A percentile compares a stretch with the other conserved stretches of the same genome.
These are phyloP conservation scores for Cryptococcus sp. DNA, from an alignment of 1,284 basidiomycete species.

Conservation along the genomic window DNA sequence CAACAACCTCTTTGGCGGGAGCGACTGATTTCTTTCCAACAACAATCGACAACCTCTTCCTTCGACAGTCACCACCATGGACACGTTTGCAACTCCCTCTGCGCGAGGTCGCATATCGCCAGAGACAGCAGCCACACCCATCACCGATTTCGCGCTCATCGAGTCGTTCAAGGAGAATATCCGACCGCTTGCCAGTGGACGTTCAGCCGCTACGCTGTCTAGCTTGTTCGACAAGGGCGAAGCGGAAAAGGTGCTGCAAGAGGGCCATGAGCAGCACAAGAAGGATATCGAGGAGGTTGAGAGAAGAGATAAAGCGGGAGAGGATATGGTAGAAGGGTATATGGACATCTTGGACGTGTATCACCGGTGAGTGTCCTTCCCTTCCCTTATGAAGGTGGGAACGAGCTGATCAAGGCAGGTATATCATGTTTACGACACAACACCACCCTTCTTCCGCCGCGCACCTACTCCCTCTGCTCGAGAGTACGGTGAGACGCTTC, in stretches of 20 bases:
- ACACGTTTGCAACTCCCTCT: neutral
- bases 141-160: constrained; percentile 48
- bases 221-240: constrained; percentile 47
- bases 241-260: constrained; percentile 45
- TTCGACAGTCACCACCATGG: neutral
- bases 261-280: constrained; percentile 46
- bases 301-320: constrained; percentile 49
- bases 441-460: constrained; percentile 59
- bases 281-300: constrained; percentile 45
- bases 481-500: constrained; percentile 71
- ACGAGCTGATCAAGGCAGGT: constrained; percentile 2
- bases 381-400: neutral
- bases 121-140: constrained; percentile 31
- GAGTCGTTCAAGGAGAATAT: constrained; percentile 60
- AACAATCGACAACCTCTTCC: neutral
- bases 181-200: constrained; percentile 52
- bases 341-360: constrained; percentile 50
- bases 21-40: neutral
- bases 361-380: constrained; percentile 39
- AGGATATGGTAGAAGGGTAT: constrained; percentile 51
- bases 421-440: constrained; percentile 45
- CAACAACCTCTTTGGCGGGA: neutral
- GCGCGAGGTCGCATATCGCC: neutral
- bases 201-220: constrained; percentile 54
- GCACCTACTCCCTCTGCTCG: constrained; percentile 65